Percentiles rank a stretch among this genome's conserved stretches.
phyloP scores from a whole-genome alignment of 768 basidiomycete species.

The Sarcodon sp. region DNA sequence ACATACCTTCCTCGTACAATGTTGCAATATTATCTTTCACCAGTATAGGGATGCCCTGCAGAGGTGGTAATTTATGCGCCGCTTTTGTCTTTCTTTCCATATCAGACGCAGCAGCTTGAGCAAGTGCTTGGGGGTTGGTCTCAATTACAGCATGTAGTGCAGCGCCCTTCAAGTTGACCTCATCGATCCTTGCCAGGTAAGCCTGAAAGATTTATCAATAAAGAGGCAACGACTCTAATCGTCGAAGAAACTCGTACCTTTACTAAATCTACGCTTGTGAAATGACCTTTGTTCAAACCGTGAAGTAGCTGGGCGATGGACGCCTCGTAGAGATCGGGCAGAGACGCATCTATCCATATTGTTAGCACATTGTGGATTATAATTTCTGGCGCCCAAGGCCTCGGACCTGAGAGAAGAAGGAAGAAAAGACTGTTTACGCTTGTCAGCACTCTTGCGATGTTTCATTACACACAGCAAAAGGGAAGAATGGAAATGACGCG shows the following conservation, averaged over 20 bases:
- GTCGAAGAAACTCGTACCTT: conserved; percentile 24
- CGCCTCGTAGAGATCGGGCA: conserved; percentile 50
- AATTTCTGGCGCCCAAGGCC: too few relatives aligned
- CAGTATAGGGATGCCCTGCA: conserved; percentile 23
- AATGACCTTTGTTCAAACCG: conserved; percentile 34
- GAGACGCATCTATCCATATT: too few relatives aligned
- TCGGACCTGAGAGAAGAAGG: too few relatives aligned
- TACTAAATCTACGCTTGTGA: conserved; percentile 49
- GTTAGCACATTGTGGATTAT: too few relatives aligned
- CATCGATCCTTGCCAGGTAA: conserved; percentile 53
- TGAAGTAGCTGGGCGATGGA: conserved; percentile 40
- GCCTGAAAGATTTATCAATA: conserved; percentile 23
- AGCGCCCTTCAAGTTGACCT: conserved; percentile 54
- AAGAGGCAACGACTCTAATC: too few relatives aligned
- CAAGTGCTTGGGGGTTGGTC: conserved; percentile 37
- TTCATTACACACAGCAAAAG: too few relatives aligned
- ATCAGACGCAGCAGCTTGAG: conserved; percentile 29
- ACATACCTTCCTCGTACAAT: conserved; percentile 14
- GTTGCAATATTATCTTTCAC: conserved; percentile 25
- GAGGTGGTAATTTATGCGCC: conserved; percentile 9
- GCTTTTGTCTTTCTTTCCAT: conserved; percentile 10
- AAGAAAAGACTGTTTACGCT: too few relatives aligned
- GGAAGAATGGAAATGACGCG: too few relatives aligned
- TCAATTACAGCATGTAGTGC: conserved; percentile 47
- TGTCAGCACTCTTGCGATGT: too few relatives aligned